Evolutionary conservation across 2,329 filamentous ascomycete species (phyloP).

Genomic region (Nigrospora osmanthi): DNA sequence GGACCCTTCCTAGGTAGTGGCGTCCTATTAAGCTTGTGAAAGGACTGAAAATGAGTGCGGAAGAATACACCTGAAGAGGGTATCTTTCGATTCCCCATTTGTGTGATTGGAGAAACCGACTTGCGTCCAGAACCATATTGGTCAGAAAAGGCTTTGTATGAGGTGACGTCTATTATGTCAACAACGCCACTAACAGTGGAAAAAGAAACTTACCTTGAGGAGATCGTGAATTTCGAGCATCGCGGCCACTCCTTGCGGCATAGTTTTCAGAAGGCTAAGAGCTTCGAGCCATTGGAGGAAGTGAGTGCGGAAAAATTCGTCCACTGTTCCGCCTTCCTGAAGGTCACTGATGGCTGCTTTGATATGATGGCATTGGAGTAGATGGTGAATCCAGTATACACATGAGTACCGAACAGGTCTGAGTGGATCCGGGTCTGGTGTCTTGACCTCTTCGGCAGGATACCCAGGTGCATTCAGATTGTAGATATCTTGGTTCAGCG

Average conservation of each 20-base stretch:
- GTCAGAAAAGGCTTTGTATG: neutral
- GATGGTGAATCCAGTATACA: slow-evolving; percentile 25
- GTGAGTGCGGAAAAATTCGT: slow-evolving; percentile 25
- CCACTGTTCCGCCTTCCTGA: slow-evolving; percentile 14
- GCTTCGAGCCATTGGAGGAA: slow-evolving; percentile 36
- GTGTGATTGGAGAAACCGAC: slow-evolving; percentile 18
- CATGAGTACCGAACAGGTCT: slow-evolving; percentile 20
- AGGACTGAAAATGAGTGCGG: slow-evolving; percentile 23
- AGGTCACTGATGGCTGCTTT: slow-evolving; percentile 3
- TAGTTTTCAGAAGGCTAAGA: slow-evolving; percentile 23
- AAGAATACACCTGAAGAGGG: slow-evolving; percentile 24
- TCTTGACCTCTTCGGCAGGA: slow-evolving; percentile 11
- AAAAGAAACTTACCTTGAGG: neutral
- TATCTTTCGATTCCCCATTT: slow-evolving; percentile 16
- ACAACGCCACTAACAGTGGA: neutral
- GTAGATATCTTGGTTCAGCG: slow-evolving; percentile 26
- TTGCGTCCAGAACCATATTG: slow-evolving; percentile 14
- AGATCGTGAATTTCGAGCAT: slow-evolving; percentile 11
- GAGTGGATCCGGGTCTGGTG: slow-evolving; percentile 16
- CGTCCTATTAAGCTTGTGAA: slow-evolving; percentile 9
- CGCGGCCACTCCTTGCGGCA: slow-evolving; percentile 13
- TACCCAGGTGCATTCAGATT: slow-evolving; percentile 13
- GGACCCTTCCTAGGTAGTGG: slow-evolving; percentile 8
- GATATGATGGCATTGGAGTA: slow-evolving; percentile 5
- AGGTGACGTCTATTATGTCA: neutral